Conservation (phyloP, 441 rosid genomes). For the Bocquillonia castaneifolia region DNA sequence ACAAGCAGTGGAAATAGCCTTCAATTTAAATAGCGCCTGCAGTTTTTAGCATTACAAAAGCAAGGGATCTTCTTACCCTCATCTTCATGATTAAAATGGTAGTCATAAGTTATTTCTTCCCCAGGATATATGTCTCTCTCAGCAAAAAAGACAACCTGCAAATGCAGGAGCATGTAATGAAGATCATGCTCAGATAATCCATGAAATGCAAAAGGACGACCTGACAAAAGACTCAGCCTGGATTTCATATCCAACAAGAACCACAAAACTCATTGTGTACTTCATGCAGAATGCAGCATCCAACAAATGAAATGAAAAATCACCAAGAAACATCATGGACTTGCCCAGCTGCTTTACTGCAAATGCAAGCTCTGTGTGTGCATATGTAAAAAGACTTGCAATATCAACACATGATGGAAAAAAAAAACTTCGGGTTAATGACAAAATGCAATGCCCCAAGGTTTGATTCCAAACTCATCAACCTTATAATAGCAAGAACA, state of each 20-base stretch:
- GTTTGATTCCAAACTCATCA: too few species aligned
- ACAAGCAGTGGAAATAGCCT: constrained; percentile 14
- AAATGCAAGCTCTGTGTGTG: neutral
- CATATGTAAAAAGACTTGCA: neutral
- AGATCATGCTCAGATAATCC: neutral
- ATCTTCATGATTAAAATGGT: constrained; percentile 52
- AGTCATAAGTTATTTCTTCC: constrained; percentile 57
- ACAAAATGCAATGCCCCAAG: too few species aligned
- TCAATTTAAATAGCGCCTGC: constrained; percentile 53
- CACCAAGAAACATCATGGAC: neutral
- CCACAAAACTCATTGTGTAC: neutral
- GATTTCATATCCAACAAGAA: neutral
- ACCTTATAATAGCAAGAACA: too few species aligned
- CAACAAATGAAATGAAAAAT: neutral
- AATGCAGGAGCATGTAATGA: constrained; percentile 1
- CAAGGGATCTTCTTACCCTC: constrained; percentile 58
- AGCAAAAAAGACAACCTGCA: constrained; percentile 53
- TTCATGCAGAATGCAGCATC: neutral
- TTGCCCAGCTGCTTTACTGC: neutral
- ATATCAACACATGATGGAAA: neutral
- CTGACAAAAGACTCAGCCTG: neutral
- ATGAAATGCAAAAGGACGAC: neutral
- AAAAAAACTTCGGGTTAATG: too few species aligned
- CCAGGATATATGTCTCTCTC: constrained; percentile 55
- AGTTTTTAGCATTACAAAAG: constrained; percentile 49